Evolutionary conservation across 495 filamentous ascomycete species (phyloP), one percentile per base, ranked within the genome.

Genomic region (Aspergillus biplanus): DNA sequence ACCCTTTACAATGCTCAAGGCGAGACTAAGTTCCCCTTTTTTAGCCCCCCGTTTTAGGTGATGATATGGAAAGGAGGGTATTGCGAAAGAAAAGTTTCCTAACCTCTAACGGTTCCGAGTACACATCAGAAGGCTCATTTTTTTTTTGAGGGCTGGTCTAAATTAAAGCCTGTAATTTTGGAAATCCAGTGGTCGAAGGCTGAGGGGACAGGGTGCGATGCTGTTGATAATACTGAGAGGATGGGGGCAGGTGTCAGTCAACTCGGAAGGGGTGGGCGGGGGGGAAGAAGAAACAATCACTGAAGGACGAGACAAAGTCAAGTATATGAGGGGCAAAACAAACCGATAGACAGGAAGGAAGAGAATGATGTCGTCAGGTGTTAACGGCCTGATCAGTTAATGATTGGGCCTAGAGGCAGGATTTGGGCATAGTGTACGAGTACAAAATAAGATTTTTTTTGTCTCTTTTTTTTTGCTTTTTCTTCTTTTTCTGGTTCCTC

Each of bases 301-400:
- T 18, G 31, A 50, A 52, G 21, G 31, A 13, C 21, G 7, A 59
- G 48, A 49, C n/a, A 39, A 46, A 7, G 27, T 35, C 9, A 48
- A 39, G 34, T 39, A 52, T 48, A 49, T 62, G 61, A 58, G 47
- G 56, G 35, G 56, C 52, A 33, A 35, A 44, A 52, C 3, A 56
- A 56, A 15, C 31, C 9, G 39, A 35, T 15, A 59, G 21, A 33
- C 13, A 49, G 33, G 11, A 27, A 31, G 32, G 55, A 39, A 59
- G 49, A 37, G 56, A 31, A 50, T 44, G 52, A 57, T 56, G 33
- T 27, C 42, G 52, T 62, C 52, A 56, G 53, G 53, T 50, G 16
- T 44, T 44, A 18, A 50, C 47, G 47, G 47, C 47, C 47, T 50
- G 21, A 50, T 50, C 47, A 18, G 16, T n/a, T n/a, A 27, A 50